Evolutionary conservation across 306 rosid species (phyloP), one percentile per base, ranked within the genome.

Genomic region (Acacia acuminata): DNA sequence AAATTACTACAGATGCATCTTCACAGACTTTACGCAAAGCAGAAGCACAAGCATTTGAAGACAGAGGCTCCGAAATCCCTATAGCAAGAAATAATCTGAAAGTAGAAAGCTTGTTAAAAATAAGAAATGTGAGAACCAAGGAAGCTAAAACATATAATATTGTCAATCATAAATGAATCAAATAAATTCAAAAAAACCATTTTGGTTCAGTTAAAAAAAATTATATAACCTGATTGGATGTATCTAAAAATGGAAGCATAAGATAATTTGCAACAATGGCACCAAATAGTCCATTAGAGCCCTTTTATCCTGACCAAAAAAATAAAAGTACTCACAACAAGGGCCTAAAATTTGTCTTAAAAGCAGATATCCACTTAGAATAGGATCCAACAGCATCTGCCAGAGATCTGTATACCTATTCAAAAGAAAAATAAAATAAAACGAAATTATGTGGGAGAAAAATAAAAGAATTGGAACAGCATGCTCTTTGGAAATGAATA

Each of bases 1-100:
- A 90, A 76, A 95, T 90, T 79, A 92, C 91, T 53, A 88, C 79
- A 7, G 96, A 88, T 81, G 98, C 92, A 82, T 95, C 99, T 79
- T 95, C 99, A 42, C 99, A 95, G 83, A 95, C 83, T 92, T 90
- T 95, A 78, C 97, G 98, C 82, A 95, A 89, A 71, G 98, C 91
- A 71, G 90, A 89, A 25, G 98, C 98, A 65, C 98, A 95, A 43
- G 96, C 88, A 92, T 90, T 92, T 71, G 94, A 90, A 76, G 97
- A 90, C 71, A 90, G 75, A 81, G 94, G 94, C 84, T 90, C 98
- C 47, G 94, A 90, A 81, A 95, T 87, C 77, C 98, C 98, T 64
- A 92, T 84, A 61, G 98, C 98, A 81, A 95, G 94, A 90, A 93
- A 93, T 86, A 92, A 88, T 82, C 98, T 95, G 92, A 86, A 88